Percentiles rank a stretch among this genome's conserved stretches.
Evolutionary conservation across 139 green algal species (phyloP).

Genomic region (Coccomyxa sp.): DNA sequence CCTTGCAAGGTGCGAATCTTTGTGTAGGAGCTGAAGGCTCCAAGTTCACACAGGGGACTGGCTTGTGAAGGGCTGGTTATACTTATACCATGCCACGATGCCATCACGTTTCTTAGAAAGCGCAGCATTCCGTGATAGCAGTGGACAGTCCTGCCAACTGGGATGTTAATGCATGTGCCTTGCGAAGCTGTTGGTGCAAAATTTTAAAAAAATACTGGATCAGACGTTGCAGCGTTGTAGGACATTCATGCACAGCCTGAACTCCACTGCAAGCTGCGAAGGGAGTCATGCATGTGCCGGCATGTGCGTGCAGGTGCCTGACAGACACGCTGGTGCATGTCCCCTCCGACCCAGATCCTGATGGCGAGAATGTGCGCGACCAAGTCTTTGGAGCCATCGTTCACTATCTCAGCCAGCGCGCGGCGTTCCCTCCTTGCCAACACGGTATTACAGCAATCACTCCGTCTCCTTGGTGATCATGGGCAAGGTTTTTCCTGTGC

Average conservation of each 20-base stretch:
- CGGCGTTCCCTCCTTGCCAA: too few relatives aligned
- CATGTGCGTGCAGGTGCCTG: constrained; percentile 27
- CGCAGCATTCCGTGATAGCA: too few relatives aligned
- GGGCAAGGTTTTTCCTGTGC: too few relatives aligned
- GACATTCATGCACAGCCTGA: not conserved
- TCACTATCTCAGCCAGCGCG: too few relatives aligned
- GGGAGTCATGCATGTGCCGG: constrained; percentile 5
- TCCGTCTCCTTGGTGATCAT: too few relatives aligned
- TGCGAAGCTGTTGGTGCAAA: not conserved
- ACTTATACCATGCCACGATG: too few relatives aligned
- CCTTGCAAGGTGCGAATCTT: too few relatives aligned
- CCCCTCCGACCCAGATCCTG: constrained; percentile 24
- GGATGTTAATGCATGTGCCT: not conserved
- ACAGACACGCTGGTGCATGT: constrained; percentile 49
- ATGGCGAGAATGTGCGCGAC: constrained; percentile 8
- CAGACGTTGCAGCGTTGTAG: not conserved
- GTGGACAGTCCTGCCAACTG: not conserved
- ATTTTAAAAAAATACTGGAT: not conserved
- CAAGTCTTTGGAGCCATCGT: constrained; percentile 17
- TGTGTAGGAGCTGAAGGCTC: too few relatives aligned
- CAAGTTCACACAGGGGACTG: too few relatives aligned
- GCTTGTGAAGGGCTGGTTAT: too few relatives aligned
- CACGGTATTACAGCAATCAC: too few relatives aligned
- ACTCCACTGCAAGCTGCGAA: constrained; percentile 8
- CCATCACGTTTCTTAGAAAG: too few relatives aligned